phyloP scores from a whole-genome alignment of 805 yeast genomes.

The Cyberlindnera americana region DNA sequence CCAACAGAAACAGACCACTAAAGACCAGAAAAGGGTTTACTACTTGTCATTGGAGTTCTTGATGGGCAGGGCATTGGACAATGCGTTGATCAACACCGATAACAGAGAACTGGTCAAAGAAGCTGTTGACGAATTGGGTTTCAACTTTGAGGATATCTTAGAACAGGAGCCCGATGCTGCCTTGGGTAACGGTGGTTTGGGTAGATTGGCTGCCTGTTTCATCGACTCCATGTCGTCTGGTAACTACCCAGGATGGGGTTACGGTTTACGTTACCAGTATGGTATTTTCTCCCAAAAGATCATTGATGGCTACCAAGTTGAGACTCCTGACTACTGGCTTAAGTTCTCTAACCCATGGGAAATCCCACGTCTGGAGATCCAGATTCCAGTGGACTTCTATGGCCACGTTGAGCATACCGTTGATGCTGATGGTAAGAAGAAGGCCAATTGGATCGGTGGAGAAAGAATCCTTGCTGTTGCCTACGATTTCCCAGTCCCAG shows the following conservation, averaged over 20 bases:
- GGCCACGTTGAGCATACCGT: constrained; percentile 54
- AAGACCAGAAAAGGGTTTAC: constrained; percentile 82
- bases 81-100: constrained; percentile 80
- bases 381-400: constrained; percentile 85
- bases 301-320: constrained; percentile 90
- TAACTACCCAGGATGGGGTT: constrained; percentile 94
- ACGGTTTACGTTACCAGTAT: constrained; percentile 88
- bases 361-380: constrained; percentile 79
- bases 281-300: constrained; percentile 91
- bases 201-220: constrained; percentile 92
- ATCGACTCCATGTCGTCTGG: constrained; percentile 84
- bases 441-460: constrained; percentile 81
- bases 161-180: constrained; percentile 92
- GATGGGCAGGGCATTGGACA: constrained; percentile 95
- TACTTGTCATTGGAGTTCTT: constrained; percentile 83
- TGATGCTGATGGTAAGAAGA: constrained; percentile 48
- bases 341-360: constrained; percentile 92
- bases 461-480: constrained; percentile 89
- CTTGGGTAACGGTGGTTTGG: constrained; percentile 92
- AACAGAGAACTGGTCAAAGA: constrained; percentile 55
- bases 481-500: constrained; percentile 90
- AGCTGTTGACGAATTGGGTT: constrained; percentile 72
- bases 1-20: constrained; percentile 81
- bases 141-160: constrained; percentile 80
- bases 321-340: constrained; percentile 92